A percentile compares a stretch with the other conserved stretches of the same genome.
Conservation (phyloP, 2,329 filamentous ascomycete species). For the Furcasterigmium sp. region DNA sequence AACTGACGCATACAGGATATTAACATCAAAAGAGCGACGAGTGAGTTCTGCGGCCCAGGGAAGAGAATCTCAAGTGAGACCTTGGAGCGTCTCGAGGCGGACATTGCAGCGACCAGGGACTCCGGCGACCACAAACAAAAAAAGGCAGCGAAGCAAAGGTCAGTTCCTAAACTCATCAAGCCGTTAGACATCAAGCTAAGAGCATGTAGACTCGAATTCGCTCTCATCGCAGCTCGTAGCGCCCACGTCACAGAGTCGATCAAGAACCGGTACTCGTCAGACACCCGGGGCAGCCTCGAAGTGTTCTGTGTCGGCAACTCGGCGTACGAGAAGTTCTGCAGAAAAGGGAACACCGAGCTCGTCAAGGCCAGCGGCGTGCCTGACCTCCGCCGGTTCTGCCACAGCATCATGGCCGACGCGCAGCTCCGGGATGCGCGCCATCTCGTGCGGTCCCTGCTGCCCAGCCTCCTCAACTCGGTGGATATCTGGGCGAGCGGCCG, state of each 20-base stretch:
- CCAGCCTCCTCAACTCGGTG: conserved; percentile 20
- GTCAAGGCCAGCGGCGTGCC: conserved; percentile 24
- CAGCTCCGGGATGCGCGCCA: conserved; percentile 22
- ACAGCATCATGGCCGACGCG: conserved; percentile 23
- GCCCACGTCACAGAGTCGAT: conserved; percentile 21
- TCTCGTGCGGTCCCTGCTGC: conserved; percentile 19
- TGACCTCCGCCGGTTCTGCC: conserved; percentile 24
- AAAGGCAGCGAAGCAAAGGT: conserved; percentile 18
- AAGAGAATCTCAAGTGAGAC: conserved; percentile 13
- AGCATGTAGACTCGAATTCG: conserved; percentile 16
- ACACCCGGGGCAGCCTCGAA: conserved; percentile 16
- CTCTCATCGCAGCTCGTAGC: conserved; percentile 23
- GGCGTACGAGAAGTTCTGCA: conserved; percentile 24
- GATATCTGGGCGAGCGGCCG: conserved; percentile 17
- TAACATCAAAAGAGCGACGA: conserved; percentile 16
- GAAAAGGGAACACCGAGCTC: conserved; percentile 19
- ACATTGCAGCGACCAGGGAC: conserved; percentile 18
- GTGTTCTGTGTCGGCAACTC: conserved; percentile 30
- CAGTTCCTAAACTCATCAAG: neutral
- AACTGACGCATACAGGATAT: conserved; percentile 19
- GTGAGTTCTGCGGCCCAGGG: conserved; percentile 18
- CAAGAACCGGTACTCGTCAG: conserved; percentile 17
- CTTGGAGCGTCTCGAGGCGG: conserved; percentile 18
- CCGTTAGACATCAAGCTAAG: neutral
- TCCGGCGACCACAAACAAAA: conserved; percentile 13